These are phyloP conservation scores for Lactarius sanguifluus DNA, from an alignment of 768 basidiomycete genomes.

Conservation along the genomic window DNA sequence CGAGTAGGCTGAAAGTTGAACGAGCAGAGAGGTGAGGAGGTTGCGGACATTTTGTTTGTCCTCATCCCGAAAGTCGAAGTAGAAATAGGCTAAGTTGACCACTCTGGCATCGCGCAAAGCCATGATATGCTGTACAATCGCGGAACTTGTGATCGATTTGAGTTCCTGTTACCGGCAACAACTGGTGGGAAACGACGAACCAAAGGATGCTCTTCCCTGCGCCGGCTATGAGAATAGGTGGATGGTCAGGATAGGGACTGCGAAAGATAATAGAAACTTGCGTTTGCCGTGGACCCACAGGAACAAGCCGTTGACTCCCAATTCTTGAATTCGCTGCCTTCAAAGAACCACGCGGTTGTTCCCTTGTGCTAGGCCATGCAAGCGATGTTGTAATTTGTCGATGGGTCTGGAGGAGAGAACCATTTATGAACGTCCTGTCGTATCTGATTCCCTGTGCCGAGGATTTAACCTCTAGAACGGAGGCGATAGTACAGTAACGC, in stretches of 20 bases:
- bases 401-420: not conserved
- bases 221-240: not conserved
- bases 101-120: not conserved
- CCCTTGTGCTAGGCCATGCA: not conserved
- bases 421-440: not conserved
- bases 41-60: not conserved
- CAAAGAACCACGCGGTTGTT: not conserved
- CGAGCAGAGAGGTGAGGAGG: not conserved
- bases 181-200: not conserved
- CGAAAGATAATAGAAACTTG: not conserved
- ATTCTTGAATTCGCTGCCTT: not conserved
- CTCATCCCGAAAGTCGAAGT: not conserved
- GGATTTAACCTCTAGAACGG: not conserved
- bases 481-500: not conserved
- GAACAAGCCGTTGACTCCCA: not conserved
- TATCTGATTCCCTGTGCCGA: not conserved
- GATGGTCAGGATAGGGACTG: not conserved
- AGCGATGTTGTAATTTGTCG: not conserved
- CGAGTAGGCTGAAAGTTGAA: not conserved
- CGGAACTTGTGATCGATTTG: not conserved
- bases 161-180: not conserved
- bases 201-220: not conserved
- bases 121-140: not conserved
- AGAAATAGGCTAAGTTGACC: not conserved
- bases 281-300: not conserved